Base-by-base conservation (phyloP, 1,284 basidiomycete species). In the Ceratobasidium sp. region DNA sequence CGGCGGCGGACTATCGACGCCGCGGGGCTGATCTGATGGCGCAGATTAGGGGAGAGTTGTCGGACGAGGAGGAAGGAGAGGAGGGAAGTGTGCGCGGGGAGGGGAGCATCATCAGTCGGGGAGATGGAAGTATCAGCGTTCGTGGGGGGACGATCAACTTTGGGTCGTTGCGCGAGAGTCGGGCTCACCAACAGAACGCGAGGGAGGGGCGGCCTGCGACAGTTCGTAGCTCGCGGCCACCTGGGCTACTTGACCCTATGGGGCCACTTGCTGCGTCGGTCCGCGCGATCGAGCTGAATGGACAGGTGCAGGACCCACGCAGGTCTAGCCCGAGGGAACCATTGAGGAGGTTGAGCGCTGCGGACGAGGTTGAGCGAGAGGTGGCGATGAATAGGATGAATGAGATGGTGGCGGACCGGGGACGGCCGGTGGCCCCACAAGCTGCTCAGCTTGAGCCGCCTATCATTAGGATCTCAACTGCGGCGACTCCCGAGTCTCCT, bases 1-100 rank as follows among this genome's bases (percentile, higher is more conserved):
- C 52, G 30, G 43, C 41, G 18, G 57, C 52, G 16, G 66, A 69
- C 32, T 92, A 92, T 78, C 86, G 93, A 46, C 84, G 88, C 76
- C 88, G 92, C 76, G 94, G 91, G 3, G 91, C 88, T 13, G 88
- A 86, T 46, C 82, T 95, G 57, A 94, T 96, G 91, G 91, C 90
- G 18, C 91, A 93, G 75, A 93, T 95, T 75, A 52, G 66, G 21
- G 66, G 54, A 28, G 66, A 69, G 26, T n/a, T 69, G 23, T 69
- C 66, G 23, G 66, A 69, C 41, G 66, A 69, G 4, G 66, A 69
- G 52, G 66, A 54, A 9, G 66, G 57, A n/a, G 66, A 54, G 41
- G 49, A 41, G 7, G 64, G 64, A 7, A 67, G 64, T 50, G 35
- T 55, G 23, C 49, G 64, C 13, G 32, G 35, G 14, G 58, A 61